Base-by-base conservation (phyloP, 768 basidiomycete species). In the Pholiota molesta region DNA sequence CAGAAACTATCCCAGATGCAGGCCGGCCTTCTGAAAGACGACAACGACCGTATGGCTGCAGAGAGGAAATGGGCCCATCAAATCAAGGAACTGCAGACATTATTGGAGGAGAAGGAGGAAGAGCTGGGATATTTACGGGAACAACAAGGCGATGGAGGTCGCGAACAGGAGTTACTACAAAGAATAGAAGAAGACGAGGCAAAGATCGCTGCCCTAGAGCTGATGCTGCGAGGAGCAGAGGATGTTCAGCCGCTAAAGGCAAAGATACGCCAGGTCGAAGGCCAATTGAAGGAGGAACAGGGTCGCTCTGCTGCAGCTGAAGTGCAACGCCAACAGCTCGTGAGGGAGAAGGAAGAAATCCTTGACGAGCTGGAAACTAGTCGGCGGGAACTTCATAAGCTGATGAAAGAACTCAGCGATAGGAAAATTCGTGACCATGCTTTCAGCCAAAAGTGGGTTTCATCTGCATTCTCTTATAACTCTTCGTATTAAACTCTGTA, bases 101-200 rank as follows among this genome's bases (percentile, higher is more conserved):
- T 68, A 17, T 64, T 91, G 62, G 81, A 83, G 49, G 84, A 83
- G 65, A 86, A 80, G 66, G 84, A 87, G 31, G 85, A 86, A 42
- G 91, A 92, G 63, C 65, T 91, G 10, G 73, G 72, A 19, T 80
- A 76, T 45, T 58, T 85, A 47, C 77, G 69, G 67, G 77, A 71
- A 33, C 76, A 79, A 33, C 71, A 73, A 23, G 83, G 76, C 2
- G 73, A 79, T 28, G 77, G 73, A 21, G 76, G 77, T 61, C 77
- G 90, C 55, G 91, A 92, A 69, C 80, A 82, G 26, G 86, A 86
- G 57, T 68, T 92, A 29, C 62, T 88, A 70, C 79, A 81, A 71
- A 79, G 91, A 64, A 85, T 92, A 29, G 89, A 92, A 47, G 88
- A 90, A 67, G 89, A 92, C 63, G 87, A 87, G 52, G 85, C 83